A percentile compares a stretch with the other conserved stretches of the same genome.
Conservation (phyloP, 2,329 filamentous ascomycete genomes). For the Pyricularia grisea region DNA sequence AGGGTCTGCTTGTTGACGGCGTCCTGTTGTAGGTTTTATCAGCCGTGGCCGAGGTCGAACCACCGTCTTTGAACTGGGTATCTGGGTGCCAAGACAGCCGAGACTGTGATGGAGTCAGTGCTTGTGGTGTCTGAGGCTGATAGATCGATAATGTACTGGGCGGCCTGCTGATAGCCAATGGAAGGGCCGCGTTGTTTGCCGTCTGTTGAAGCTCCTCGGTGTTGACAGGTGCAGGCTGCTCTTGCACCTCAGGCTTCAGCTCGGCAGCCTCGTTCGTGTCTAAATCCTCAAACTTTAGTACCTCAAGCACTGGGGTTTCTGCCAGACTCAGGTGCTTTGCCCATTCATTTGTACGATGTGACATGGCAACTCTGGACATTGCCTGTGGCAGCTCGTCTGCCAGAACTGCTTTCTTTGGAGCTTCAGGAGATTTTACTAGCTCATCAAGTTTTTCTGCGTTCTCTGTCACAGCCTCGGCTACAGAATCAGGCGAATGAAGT, state of each 20-base stretch:
- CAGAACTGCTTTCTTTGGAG: slow-evolving; percentile 25
- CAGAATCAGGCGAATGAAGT: slow-evolving; percentile 7
- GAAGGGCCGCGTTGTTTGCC: slow-evolving; percentile 37
- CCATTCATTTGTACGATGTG: slow-evolving; percentile 92
- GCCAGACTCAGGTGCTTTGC: slow-evolving; percentile 78
- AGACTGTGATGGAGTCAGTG: slow-evolving; percentile 7
- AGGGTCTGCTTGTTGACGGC: neutral
- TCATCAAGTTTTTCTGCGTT: slow-evolving; percentile 24
- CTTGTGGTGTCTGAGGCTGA: neutral
- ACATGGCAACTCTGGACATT: slow-evolving; percentile 67
- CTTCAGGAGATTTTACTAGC: slow-evolving; percentile 25
- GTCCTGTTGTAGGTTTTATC: neutral
- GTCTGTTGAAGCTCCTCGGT: slow-evolving; percentile 58
- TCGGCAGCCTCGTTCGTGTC: slow-evolving; percentile 11
- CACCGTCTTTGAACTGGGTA: neutral
- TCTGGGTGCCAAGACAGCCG: neutral
- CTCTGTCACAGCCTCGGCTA: slow-evolving; percentile 17
- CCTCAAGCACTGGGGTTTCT: slow-evolving; percentile 60
- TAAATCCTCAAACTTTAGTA: slow-evolving; percentile 40
- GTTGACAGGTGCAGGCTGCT: slow-evolving; percentile 52
- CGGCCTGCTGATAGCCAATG: slow-evolving; percentile 18
- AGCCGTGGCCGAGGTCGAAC: neutral
- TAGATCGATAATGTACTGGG: neutral
- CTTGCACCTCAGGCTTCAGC: slow-evolving; percentile 19
- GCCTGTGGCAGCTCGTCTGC: slow-evolving; percentile 55